These are phyloP conservation scores for Fusarium lateritium DNA, from an alignment of 2,329 filamentous ascomycete genomes.

Conservation along the genomic window DNA sequence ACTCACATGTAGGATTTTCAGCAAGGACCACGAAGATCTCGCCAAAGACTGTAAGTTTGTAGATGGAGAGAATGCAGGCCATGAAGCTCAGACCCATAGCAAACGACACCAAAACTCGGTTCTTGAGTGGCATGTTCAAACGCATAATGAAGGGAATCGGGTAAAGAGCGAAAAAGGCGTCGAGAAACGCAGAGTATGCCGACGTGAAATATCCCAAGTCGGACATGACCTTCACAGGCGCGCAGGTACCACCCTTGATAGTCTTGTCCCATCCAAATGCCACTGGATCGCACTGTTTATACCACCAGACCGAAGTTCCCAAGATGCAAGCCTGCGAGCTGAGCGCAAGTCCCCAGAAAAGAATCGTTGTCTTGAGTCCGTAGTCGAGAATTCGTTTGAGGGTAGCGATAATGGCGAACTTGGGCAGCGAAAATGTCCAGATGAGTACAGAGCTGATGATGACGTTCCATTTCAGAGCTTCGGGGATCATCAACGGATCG, in stretches of 20 bases:
- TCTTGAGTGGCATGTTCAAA: constrained; percentile 47
- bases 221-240: constrained; percentile 37
- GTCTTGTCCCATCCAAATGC: constrained; percentile 45
- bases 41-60: constrained; percentile 47
- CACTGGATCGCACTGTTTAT: constrained; percentile 44
- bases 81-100: constrained; percentile 45
- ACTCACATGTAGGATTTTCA: constrained; percentile 45
- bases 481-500: constrained; percentile 1
- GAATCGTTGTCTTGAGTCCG: constrained; percentile 42
- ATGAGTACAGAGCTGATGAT: constrained; percentile 48
- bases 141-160: constrained; percentile 48
- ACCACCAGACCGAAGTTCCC: constrained; percentile 49
- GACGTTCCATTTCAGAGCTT: constrained; percentile 46
- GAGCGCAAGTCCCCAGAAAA: constrained; percentile 46
- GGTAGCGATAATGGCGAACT: constrained; percentile 49
- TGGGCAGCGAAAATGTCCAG: constrained; percentile 49
- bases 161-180: constrained; percentile 49
- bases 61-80: constrained; percentile 46
- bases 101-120: constrained; percentile 42
- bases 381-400: constrained; percentile 49
- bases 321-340: constrained; percentile 45
- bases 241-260: constrained; percentile 39
- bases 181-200: constrained; percentile 48
- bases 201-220: constrained; percentile 48
- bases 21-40: constrained; percentile 44